Evolutionary conservation across 331 rosid species (phyloP), one percentile per base, ranked within the genome.

Genomic region (Rhamnella rubrinervis): DNA sequence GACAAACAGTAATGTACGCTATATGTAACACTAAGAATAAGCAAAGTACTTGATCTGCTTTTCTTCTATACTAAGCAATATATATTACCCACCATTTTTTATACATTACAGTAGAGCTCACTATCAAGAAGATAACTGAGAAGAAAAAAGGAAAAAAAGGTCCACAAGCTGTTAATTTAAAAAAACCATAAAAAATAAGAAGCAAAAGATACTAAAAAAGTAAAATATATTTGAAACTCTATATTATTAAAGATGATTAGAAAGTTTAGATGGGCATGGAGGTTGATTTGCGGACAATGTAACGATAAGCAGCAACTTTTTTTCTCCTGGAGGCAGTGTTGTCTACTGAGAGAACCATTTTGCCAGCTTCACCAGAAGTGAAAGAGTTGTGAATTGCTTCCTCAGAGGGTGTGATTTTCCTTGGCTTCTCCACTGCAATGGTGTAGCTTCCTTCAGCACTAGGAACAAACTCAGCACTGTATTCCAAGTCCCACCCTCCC

Each of bases 401-500:
- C 57, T 89, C 96, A 18, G 81, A 60, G 0, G 88, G 84, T 7
- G 47, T 72, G 4, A 91, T 37, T 68, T 86, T 89, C 77, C 97
- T 88, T 63, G 91, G 71, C 68, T 83, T 91, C 74, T 91, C 98
- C 59, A 93, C 95, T 14, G 87, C 92, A 15, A 93, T 80, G 7
- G 71, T 84, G 87, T 93, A 91, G 86, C 97, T 85, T 16, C 82
- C 85, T 74, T 85, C 77, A 57, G 89, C 84, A 57, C 19, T 67
- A 1, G 97, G 97, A 39, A 91, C 82, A 72, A 89, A 93, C 67
- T 93, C 98, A 11, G 93, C 97, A 77, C 93, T 84, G 80, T 93
- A 93, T 49, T 89, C 97, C 70, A 93, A 77, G 28, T 93, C 97
- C 98, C 98, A 91, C 1, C 98, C 96, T 61, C 97, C 98, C 38